These are phyloP conservation scores for Ceratobasidium sp. DNA, from an alignment of 1,284 basidiomycete species.

Conservation along the genomic window DNA sequence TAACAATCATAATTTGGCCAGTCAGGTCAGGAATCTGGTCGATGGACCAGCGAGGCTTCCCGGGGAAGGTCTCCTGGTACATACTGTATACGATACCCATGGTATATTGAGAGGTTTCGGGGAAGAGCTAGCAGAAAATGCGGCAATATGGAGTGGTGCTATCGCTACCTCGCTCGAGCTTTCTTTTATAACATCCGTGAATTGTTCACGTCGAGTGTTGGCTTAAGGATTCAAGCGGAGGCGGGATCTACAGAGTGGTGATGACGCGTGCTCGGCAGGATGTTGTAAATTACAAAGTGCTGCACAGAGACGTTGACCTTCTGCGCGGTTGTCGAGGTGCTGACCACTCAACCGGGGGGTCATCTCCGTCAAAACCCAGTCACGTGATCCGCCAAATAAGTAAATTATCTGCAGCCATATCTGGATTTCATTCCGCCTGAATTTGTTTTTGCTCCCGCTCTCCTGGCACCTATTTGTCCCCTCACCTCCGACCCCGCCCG, in stretches of 20 bases:
- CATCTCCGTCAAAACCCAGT: too few species aligned
- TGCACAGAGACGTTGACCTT: not conserved
- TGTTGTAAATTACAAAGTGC: not conserved
- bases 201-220: not conserved
- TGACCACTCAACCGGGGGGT: too few species aligned
- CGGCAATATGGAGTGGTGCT: not conserved
- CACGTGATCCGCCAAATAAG: too few species aligned
- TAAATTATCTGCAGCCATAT: not conserved
- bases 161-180: not conserved
- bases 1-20: conserved; percentile 47
- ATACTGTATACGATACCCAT: conserved; percentile 28
- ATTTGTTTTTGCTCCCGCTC: conserved; percentile 89
- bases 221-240: not conserved
- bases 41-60: conserved; percentile 46
- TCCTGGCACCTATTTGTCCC: conserved; percentile 78
- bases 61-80: conserved; percentile 47
- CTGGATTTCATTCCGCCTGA: conserved; percentile 62
- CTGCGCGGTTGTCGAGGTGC: not conserved
- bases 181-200: not conserved
- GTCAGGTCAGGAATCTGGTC: conserved; percentile 49
- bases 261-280: not conserved
- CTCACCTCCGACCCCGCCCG: conserved; percentile 69
- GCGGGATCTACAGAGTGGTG: not conserved
- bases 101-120: not conserved
- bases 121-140: not conserved